phyloP scores from a whole-genome alignment of 768 basidiomycete genomes.

The Pleurotus salmoneostramineus region DNA sequence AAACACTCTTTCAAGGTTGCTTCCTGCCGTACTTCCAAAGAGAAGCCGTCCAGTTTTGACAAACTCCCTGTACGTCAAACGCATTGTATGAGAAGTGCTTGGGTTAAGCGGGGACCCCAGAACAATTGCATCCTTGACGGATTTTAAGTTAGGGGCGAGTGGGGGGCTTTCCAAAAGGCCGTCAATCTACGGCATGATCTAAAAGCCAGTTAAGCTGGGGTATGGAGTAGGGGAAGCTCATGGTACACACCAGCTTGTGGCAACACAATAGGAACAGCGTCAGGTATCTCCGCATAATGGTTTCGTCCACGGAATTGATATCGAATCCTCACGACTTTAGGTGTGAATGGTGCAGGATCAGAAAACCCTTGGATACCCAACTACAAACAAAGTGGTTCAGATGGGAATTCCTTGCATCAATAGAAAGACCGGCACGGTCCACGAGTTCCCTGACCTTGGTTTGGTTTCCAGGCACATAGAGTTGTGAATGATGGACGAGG shows the following conservation, averaged over 20 bases:
- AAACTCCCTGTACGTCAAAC: background rate
- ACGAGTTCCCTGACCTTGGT: conserved; percentile 57
- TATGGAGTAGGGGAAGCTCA: background rate
- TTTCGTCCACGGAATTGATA: conserved; percentile 71
- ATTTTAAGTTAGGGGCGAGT: background rate
- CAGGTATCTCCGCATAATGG: conserved; percentile 79
- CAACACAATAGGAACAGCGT: conserved; percentile 64
- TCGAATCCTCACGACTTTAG: conserved; percentile 66
- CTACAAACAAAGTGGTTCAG: conserved; percentile 26
- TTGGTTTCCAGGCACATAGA: conserved; percentile 73
- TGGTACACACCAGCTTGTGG: conserved; percentile 64
- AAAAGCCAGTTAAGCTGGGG: background rate
- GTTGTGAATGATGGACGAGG: conserved; percentile 71
- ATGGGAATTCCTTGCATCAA: background rate
- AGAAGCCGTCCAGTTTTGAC: background rate
- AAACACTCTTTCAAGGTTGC: no score
- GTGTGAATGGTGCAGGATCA: conserved; percentile 74
- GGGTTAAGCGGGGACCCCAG: background rate
- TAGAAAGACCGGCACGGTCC: conserved; percentile 7
- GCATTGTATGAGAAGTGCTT: conserved; percentile 5
- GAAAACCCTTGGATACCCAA: conserved; percentile 82
- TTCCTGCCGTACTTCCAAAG: background rate
- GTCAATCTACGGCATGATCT: background rate
- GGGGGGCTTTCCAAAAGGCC: background rate
- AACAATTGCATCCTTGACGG: background rate